phyloP scores from a whole-genome alignment of 805 yeast genomes.

The Starmerella bacillaris region DNA sequence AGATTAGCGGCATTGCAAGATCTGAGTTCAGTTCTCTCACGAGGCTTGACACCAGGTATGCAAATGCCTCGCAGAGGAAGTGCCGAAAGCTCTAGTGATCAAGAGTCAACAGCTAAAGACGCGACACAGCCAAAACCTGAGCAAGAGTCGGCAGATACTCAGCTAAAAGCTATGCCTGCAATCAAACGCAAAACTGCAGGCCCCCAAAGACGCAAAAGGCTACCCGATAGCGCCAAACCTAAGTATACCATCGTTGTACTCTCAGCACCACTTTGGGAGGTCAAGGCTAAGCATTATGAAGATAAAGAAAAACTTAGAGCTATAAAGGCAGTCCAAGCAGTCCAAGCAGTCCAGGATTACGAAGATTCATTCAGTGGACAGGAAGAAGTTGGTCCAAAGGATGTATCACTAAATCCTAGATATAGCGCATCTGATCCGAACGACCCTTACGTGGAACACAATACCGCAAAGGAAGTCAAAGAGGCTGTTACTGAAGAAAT shows the following conservation, averaged over 20 bases:
- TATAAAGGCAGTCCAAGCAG: too few species aligned
- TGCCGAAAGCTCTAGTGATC: background rate
- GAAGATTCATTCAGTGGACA: too few species aligned
- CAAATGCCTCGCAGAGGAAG: conserved; percentile 6
- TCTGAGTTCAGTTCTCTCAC: conserved; percentile 15
- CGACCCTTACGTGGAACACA: too few species aligned
- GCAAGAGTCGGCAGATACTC: conserved; percentile 13
- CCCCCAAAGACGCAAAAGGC: conserved; percentile 18
- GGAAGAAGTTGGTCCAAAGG: too few species aligned
- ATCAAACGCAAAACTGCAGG: conserved; percentile 18
- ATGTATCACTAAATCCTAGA: too few species aligned
- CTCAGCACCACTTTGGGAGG: conserved; percentile 11
- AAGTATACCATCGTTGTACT: conserved; percentile 10
- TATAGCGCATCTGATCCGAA: too few species aligned
- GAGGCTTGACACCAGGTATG: conserved; percentile 15
- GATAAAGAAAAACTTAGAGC: too few species aligned
- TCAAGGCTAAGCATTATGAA: too few species aligned
- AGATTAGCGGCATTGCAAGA: conserved; percentile 13
- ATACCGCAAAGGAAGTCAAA: too few species aligned
- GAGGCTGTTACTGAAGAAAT: too few species aligned
- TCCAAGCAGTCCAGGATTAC: too few species aligned
- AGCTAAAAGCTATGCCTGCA: conserved; percentile 13
- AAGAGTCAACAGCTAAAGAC: background rate
- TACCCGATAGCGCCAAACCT: conserved; percentile 20
- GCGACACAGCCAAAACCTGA: conserved; percentile 1